Conservation (phyloP, 805 yeast species). For the Candida sphagnicola region DNA sequence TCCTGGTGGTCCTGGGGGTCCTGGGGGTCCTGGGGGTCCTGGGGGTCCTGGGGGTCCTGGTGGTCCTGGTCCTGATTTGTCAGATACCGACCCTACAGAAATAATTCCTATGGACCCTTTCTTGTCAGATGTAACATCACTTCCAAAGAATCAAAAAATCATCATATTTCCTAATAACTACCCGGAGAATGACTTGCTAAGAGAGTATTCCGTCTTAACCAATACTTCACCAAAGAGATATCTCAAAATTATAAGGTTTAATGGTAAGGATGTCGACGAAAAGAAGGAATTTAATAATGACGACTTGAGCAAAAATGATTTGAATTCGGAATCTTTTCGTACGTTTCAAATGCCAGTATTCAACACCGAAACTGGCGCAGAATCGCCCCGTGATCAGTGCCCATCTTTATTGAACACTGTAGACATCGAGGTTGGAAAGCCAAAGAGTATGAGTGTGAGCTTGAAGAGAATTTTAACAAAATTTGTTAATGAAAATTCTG, state of each 20-base stretch:
- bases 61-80: neutral
- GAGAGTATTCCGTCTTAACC: neutral
- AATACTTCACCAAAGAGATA: neutral
- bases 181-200: neutral
- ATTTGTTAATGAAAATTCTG: neutral
- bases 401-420: neutral
- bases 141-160: neutral
- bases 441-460: neutral
- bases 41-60: neutral
- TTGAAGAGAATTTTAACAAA: neutral
- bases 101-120: neutral
- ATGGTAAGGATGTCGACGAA: neutral
- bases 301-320: too few relatives aligned
- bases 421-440: constrained; percentile 3
- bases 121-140: neutral
- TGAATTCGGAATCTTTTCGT: too few relatives aligned
- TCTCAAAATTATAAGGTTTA: neutral
- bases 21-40: too few relatives aligned
- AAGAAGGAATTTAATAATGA: too few relatives aligned
- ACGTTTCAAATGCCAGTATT: neutral
- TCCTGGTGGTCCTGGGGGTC: too few relatives aligned
- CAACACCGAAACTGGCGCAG: neutral
- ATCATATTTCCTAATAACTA: constrained; percentile 1
- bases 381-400: neutral
- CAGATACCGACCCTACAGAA: neutral